Percentiles rank a stretch among this genome's conserved stretches.
phyloP scores from a whole-genome alignment of 2,329 filamentous ascomycete genomes.

The Trichophaea hybrida region DNA sequence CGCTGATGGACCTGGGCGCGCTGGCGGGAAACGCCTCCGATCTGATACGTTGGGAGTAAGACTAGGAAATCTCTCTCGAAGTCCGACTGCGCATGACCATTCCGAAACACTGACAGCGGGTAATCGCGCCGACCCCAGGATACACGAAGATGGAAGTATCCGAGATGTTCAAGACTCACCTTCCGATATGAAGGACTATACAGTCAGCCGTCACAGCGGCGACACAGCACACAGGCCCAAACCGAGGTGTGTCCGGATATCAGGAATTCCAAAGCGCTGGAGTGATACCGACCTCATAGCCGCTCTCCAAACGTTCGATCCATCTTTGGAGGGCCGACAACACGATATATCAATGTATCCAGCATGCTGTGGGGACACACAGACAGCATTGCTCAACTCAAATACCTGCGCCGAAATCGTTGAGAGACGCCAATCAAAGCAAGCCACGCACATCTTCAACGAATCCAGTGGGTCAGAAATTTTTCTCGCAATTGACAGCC shows the following conservation, averaged over 20 bases:
- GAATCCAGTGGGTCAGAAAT: not conserved
- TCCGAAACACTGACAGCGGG: too few species aligned
- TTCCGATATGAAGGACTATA: too few species aligned
- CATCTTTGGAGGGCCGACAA: not conserved
- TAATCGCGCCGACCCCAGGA: too few species aligned
- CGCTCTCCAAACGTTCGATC: not conserved
- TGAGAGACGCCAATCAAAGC: not conserved
- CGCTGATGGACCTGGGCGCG: too few species aligned
- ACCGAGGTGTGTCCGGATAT: not conserved
- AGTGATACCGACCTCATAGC: not conserved
- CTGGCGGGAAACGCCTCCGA: too few species aligned
- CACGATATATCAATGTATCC: conserved; percentile 1
- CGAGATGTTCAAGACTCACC: too few species aligned
- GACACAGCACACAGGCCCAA: not conserved
- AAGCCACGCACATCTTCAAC: not conserved
- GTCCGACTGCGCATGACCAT: too few species aligned
- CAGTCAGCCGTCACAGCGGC: not conserved
- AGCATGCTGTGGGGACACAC: not conserved
- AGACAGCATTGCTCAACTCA: not conserved
- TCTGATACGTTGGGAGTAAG: too few species aligned
- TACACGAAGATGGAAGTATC: too few species aligned
- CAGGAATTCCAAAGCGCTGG: not conserved
- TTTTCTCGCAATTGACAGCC: not conserved
- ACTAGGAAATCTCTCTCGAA: too few species aligned
- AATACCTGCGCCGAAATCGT: not conserved